A percentile compares a stretch with the other conserved stretches of the same genome.
Conservation (phyloP, 768 basidiomycete genomes). For the Suillus subaureus region DNA sequence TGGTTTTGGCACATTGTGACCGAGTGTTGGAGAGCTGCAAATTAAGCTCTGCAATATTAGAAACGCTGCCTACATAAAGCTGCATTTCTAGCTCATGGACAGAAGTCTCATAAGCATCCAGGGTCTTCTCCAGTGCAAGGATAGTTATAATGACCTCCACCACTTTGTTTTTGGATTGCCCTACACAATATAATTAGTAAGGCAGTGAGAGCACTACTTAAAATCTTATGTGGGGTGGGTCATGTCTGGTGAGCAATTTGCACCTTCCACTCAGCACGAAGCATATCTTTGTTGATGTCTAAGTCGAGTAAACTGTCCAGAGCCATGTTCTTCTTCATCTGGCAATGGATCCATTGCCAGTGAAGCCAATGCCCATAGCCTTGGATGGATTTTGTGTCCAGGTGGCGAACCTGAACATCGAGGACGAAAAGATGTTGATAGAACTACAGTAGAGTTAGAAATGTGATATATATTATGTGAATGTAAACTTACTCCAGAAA, state of each 20-base stretch:
- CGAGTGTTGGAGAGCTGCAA: slow-evolving; percentile 3
- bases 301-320: neutral
- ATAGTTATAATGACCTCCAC: slow-evolving; percentile 7
- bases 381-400: slow-evolving; percentile 1
- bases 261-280: slow-evolving; percentile 4
- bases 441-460: slow-evolving; percentile 7
- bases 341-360: neutral
- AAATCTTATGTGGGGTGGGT: slow-evolving; percentile 11
- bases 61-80: neutral
- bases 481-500: slow-evolving; percentile 18
- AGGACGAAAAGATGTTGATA: slow-evolving; percentile 15
- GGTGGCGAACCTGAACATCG: slow-evolving; percentile 13
- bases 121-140: slow-evolving; percentile 9
- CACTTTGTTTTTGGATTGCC: slow-evolving; percentile 5
- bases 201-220: neutral
- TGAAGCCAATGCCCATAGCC: slow-evolving; percentile 13
- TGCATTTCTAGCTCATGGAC: slow-evolving; percentile 9
- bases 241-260: slow-evolving; percentile 8
- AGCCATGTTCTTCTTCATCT: neutral
- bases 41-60: slow-evolving; percentile 8
- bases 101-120: neutral
- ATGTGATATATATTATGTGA: neutral
- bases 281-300: neutral
- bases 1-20: neutral
- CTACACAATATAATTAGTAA: slow-evolving; percentile 1